Evolutionary conservation across 176 grass and related monocot species (phyloP).

Genomic region (Aegilops bicornis): DNA sequence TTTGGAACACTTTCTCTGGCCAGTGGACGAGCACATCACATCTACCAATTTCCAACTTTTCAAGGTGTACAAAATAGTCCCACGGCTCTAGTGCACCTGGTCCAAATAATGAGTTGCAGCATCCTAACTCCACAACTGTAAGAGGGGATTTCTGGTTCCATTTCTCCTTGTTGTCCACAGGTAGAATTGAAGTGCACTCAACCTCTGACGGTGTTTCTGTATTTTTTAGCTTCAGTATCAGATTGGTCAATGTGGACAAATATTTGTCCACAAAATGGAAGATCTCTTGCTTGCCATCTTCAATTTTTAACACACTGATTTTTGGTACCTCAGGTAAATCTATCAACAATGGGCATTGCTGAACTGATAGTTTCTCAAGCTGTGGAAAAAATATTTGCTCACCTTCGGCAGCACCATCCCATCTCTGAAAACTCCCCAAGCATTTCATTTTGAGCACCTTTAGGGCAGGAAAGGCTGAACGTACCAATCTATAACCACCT

Average conservation of each 20-base stretch:
- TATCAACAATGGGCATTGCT: rapidly evolving
- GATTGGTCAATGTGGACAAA: neutral
- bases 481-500: too few relatives aligned
- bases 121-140: rapidly evolving
- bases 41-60: rapidly evolving
- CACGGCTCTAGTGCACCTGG: neutral
- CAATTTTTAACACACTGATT: rapidly evolving
- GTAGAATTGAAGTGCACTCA: neutral
- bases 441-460: too few relatives aligned
- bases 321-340: neutral
- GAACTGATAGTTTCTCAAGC: rapidly evolving
- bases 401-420: too few relatives aligned
- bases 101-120: neutral
- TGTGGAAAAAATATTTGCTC: too few relatives aligned
- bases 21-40: neutral
- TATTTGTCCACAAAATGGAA: rapidly evolving
- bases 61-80: neutral
- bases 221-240: rapidly evolving
- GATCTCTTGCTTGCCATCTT: neutral
- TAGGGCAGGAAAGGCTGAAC: too few relatives aligned
- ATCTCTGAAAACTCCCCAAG: too few relatives aligned
- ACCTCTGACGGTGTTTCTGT: neutral
- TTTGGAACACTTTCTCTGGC: neutral
- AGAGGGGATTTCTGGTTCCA: neutral
- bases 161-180: neutral